Percentiles rank a stretch among this genome's conserved stretches.
Evolutionary conservation across 164 flowering plant genomes (phyloP).

Genomic region (Magnolia kwangsiensis): DNA sequence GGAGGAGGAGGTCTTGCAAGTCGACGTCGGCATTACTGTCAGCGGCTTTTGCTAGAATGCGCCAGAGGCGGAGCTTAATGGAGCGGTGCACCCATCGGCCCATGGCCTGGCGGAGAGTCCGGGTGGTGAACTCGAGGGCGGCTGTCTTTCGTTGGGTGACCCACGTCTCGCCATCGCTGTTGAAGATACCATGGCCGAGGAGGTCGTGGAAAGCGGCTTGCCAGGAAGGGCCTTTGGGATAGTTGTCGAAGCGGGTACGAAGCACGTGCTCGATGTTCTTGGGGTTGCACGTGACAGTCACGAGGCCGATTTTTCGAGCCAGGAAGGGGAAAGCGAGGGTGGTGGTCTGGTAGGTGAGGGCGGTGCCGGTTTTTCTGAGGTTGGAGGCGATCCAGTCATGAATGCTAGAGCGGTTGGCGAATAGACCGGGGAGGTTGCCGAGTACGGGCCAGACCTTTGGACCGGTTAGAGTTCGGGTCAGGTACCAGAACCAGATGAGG

Average conservation of each 20-base stretch:
- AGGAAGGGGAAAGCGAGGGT: slow-evolving; percentile 60
- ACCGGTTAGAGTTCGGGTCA: slow-evolving; percentile 50
- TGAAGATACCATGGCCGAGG: slow-evolving; percentile 90
- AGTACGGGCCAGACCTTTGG: slow-evolving; percentile 64
- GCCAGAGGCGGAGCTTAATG: slow-evolving; percentile 64
- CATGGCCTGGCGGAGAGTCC: slow-evolving; percentile 92
- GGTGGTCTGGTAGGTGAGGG: slow-evolving; percentile 77
- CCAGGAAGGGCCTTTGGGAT: slow-evolving; percentile 83
- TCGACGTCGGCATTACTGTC: slow-evolving; percentile 42
- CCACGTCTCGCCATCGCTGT: slow-evolving; percentile 91
- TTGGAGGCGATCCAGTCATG: slow-evolving; percentile 78
- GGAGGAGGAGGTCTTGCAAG: slow-evolving; percentile 70
- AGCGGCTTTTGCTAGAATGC: slow-evolving; percentile 47
- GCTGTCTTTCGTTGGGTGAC: slow-evolving; percentile 88
- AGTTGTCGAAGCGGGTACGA: slow-evolving; percentile 80
- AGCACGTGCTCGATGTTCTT: slow-evolving; percentile 80
- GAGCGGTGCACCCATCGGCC: slow-evolving; percentile 87
- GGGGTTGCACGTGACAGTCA: slow-evolving; percentile 82
- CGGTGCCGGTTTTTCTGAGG: slow-evolving; percentile 42
- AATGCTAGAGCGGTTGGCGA: slow-evolving; percentile 49
- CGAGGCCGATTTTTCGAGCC: slow-evolving; percentile 57
- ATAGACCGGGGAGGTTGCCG: slow-evolving; percentile 62
- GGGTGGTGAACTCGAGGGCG: slow-evolving; percentile 87
- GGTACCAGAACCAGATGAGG: slow-evolving; percentile 58
- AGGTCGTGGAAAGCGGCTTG: slow-evolving; percentile 81